Evolutionary conservation across 192 early-diverging fungal genomes (phyloP).

Genomic region (Obelidium mucronatum): DNA sequence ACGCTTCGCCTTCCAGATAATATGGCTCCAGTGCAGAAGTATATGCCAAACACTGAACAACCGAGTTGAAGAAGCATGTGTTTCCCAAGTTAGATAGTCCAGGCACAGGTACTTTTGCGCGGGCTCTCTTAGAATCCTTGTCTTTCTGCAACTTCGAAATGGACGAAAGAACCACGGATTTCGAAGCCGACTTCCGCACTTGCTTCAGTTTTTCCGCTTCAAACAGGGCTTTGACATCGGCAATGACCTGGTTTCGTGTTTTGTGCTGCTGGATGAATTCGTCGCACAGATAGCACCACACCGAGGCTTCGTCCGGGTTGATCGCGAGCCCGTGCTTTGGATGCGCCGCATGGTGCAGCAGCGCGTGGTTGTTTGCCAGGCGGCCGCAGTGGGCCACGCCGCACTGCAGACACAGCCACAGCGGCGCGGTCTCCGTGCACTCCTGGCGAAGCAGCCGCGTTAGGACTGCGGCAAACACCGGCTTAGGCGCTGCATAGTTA

Average conservation of each 20-base stretch:
- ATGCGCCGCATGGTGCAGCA: constrained; percentile 30
- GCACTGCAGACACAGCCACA: constrained; percentile 54
- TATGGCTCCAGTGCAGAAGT: constrained; percentile 34
- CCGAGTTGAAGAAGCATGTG: constrained; percentile 84
- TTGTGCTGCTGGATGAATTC: constrained; percentile 29
- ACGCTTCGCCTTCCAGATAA: not conserved
- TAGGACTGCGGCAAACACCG: not conserved
- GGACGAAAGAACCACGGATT: not conserved
- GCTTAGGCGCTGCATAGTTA: not conserved
- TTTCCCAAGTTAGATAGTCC: constrained; percentile 79
- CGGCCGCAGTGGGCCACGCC: constrained; percentile 45
- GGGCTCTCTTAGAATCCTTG: not conserved
- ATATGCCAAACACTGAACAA: constrained; percentile 64
- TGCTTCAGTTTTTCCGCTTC: not conserved
- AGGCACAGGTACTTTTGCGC: constrained; percentile 37
- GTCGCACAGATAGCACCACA: constrained; percentile 56
- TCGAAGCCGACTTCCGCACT: not conserved
- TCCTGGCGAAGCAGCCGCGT: not conserved
- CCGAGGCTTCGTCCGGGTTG: constrained; percentile 30
- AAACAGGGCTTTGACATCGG: constrained; percentile 43
- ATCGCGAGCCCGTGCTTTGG: constrained; percentile 39
- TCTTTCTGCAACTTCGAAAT: not conserved
- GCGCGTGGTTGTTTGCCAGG: constrained; percentile 44
- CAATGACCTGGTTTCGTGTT: constrained; percentile 38
- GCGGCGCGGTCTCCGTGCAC: not conserved